Evolutionary conservation across 176 grass and related monocot genomes (phyloP).

Genomic region (Oryza glaberrima): DNA sequence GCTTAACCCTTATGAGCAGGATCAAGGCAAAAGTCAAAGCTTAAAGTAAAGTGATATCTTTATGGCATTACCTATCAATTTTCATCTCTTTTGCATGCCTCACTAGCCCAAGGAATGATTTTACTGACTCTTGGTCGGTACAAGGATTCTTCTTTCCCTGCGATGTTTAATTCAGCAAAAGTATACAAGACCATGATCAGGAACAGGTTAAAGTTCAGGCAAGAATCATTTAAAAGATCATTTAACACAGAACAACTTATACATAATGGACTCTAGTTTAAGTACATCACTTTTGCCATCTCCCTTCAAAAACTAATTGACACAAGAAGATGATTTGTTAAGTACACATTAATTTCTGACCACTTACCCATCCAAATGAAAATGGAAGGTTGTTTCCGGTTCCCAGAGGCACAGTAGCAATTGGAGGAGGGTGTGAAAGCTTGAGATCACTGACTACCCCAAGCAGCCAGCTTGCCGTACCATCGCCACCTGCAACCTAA

Average conservation of each 20-base stretch:
- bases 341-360: constrained; percentile 1
- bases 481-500: constrained; percentile 97
- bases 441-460: constrained; percentile 93
- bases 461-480: constrained; percentile 96
- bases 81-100: constrained; percentile 77
- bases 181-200: background rate
- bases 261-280: background rate
- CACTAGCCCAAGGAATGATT: constrained; percentile 71
- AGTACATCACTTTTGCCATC: background rate
- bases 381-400: constrained; percentile 97
- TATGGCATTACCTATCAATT: constrained; percentile 68
- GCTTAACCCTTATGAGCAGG: background rate
- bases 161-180: constrained; percentile 27
- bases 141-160: constrained; percentile 96
- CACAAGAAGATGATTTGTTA: constrained; percentile 15
- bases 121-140: constrained; percentile 70
- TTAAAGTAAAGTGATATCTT: background rate
- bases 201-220: constrained; percentile 12
- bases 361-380: constrained; percentile 90
- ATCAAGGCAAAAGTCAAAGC: constrained; percentile 1
- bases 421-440: constrained; percentile 66
- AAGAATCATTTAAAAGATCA: background rate
- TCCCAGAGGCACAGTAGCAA: constrained; percentile 91
- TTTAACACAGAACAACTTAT: background rate
- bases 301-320: constrained; percentile 8